Evolutionary conservation across 1,284 basidiomycete species (phyloP).

Genomic region (Cryptococcus depauperatus): DNA sequence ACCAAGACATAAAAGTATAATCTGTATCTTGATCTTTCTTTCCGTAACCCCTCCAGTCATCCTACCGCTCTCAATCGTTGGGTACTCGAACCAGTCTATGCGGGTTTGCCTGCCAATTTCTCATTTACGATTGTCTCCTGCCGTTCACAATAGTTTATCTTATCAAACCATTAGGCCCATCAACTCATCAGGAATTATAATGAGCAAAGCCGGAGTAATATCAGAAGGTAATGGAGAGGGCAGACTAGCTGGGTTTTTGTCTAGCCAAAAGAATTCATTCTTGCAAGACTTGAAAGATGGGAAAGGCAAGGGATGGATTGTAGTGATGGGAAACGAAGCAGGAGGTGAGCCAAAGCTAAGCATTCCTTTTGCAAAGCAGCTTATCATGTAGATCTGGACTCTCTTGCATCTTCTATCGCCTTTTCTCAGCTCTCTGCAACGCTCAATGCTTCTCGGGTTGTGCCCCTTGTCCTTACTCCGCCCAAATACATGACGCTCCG

Average conservation of each 20-base stretch:
- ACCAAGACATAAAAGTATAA: conserved; percentile 2
- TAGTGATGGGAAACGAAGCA: conserved; percentile 86
- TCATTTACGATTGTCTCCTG: conserved; percentile 19
- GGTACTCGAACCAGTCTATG: conserved; percentile 21
- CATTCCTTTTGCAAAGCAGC: too few relatives aligned
- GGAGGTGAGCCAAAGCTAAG: conserved; percentile 57
- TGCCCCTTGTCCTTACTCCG: conserved; percentile 67
- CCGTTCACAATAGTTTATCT: conserved; percentile 22
- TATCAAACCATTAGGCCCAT: conserved; percentile 11
- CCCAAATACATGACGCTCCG: conserved; percentile 66
- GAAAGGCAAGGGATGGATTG: conserved; percentile 58
- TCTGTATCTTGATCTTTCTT: conserved; percentile 3
- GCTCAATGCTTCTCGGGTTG: conserved; percentile 50
- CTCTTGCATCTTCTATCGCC: conserved; percentile 70
- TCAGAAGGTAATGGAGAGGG: conserved; percentile 2
- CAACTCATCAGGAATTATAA: background rate
- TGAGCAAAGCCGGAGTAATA: background rate
- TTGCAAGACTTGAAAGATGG: conserved; percentile 47
- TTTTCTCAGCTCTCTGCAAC: conserved; percentile 63
- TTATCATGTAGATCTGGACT: conserved; percentile 69
- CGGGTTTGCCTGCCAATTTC: conserved; percentile 34
- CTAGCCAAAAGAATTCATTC: conserved; percentile 48
- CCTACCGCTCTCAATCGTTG: conserved; percentile 5
- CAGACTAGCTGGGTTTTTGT: conserved; percentile 43
- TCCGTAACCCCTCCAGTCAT: conserved; percentile 6